Evolutionary conservation across 208 protist genomes (phyloP).

Genomic region (Wallacemonas sp.): DNA sequence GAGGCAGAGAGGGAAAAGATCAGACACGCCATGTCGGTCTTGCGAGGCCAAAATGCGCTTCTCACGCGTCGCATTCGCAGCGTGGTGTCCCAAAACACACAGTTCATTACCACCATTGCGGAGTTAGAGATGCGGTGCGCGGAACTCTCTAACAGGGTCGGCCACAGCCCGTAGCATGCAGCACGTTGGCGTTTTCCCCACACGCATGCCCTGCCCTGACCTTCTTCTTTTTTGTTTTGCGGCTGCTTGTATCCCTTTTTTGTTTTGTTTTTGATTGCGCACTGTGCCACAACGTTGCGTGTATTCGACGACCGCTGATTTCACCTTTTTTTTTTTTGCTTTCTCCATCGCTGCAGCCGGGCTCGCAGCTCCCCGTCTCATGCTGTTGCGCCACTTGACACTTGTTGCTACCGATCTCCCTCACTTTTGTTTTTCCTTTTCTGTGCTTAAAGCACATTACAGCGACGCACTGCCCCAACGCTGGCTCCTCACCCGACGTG

Average conservation of each 20-base stretch:
- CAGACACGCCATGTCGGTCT: conserved; percentile 14
- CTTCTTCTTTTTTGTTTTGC: conserved; percentile 4
- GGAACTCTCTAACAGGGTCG: conserved; percentile 4
- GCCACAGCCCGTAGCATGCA: background rate
- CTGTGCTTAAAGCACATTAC: no score
- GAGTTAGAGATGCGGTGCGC: conserved; percentile 19
- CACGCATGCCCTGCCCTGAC: no score
- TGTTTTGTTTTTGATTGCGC: no score
- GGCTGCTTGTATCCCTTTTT: no score
- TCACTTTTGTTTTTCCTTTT: no score
- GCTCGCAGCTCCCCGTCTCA: no score
- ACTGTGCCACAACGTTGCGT: no score
- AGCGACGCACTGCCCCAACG: no score
- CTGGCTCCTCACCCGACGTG: no score
- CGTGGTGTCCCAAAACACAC: conserved; percentile 27
- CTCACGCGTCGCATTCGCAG: conserved; percentile 25
- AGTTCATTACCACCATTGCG: conserved; percentile 25
- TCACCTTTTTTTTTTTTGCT: background rate
- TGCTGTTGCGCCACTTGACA: background rate
- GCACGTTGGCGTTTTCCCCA: background rate
- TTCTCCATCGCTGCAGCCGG: no score
- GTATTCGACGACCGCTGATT: background rate
- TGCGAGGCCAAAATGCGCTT: conserved; percentile 29
- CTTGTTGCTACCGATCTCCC: no score
- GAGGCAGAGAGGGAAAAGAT: conserved; percentile 5